Evolutionary conservation across 2,329 filamentous ascomycete species (phyloP).

Genomic region (Dothidotthia symphoricarpi): DNA sequence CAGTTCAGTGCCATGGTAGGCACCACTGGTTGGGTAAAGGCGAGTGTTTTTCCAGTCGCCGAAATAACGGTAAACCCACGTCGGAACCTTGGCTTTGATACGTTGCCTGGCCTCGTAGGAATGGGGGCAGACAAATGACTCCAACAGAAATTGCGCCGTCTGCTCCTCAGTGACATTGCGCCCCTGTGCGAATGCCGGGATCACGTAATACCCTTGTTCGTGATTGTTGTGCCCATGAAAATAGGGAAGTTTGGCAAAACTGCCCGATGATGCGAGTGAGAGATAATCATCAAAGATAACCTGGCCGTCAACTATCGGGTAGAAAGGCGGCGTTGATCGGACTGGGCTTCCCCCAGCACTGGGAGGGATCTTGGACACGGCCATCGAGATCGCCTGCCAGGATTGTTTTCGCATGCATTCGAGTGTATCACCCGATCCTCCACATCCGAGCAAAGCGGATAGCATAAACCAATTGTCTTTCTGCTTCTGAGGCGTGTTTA

Average conservation of each 20-base stretch:
- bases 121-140: conserved; percentile 18
- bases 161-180: conserved; percentile 17
- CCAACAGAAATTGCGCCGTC: conserved; percentile 11
- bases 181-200: conserved; percentile 18
- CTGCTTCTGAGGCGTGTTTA: conserved; percentile 15
- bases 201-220: conserved; percentile 21
- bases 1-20: conserved; percentile 25
- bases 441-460: conserved; percentile 15
- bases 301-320: conserved; percentile 18
- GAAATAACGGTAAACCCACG: conserved; percentile 22
- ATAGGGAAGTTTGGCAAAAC: conserved; percentile 17
- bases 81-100: conserved; percentile 8
- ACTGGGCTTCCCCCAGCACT: conserved; percentile 19
- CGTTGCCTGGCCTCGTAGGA: conserved; percentile 13
- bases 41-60: conserved; percentile 20
- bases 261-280: conserved; percentile 8
- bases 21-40: conserved; percentile 21
- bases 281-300: conserved; percentile 23
- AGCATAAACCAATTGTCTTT: conserved; percentile 17
- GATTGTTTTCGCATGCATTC: conserved; percentile 20
- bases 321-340: conserved; percentile 16
- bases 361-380: conserved; percentile 12
- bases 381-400: conserved; percentile 8
- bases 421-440: conserved; percentile 7
- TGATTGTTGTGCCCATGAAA: conserved; percentile 20